Evolutionary conservation across 225 moss, liverwort and hornwort genomes (phyloP).

Genomic region (Straminergon stramineum): DNA sequence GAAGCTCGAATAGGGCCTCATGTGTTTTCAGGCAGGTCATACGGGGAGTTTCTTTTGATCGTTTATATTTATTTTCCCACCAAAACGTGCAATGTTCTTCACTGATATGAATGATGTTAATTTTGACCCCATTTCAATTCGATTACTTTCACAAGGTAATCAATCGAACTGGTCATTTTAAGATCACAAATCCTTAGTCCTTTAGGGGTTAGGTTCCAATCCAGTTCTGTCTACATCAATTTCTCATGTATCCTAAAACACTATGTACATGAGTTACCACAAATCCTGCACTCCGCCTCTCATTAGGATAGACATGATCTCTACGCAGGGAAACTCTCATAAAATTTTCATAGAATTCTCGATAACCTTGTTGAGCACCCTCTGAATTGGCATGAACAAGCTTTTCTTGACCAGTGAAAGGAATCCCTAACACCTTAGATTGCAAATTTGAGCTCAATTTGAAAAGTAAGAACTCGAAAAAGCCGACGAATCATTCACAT

Average conservation of each 20-base stretch:
- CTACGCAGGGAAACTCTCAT: background rate
- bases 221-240: background rate
- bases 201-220: background rate
- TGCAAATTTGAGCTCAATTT: background rate
- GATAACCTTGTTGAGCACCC: background rate
- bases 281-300: background rate
- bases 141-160: background rate
- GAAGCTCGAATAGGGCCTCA: background rate
- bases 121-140: background rate
- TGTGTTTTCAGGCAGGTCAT: background rate
- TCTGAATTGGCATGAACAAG: background rate
- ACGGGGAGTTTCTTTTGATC: background rate
- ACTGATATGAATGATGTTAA: background rate
- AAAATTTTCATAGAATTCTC: background rate
- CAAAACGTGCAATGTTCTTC: background rate
- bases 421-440: background rate
- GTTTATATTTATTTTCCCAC: background rate
- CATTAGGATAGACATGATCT: background rate
- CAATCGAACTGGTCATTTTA: background rate
- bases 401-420: background rate
- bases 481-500: background rate
- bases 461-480: background rate
- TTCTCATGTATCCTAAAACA: background rate
- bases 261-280: background rate
- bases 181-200: background rate